phyloP scores from a whole-genome alignment of 2,329 filamentous ascomycete genomes.

The Orbilia ellipsospora region DNA sequence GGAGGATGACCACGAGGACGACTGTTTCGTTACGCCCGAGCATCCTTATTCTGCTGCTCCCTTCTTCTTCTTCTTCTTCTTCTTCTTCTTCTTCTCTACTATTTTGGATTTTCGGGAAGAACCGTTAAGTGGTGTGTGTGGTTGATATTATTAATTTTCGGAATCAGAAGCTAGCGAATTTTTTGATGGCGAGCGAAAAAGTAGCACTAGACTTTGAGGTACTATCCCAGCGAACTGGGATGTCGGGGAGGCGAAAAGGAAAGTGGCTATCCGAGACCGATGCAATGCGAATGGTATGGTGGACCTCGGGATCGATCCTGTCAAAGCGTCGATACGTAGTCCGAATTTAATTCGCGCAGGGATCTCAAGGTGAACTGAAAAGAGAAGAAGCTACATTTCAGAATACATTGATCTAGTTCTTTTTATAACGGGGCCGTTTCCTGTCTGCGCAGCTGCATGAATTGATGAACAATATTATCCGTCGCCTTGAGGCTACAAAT shows the following conservation, averaged over 20 bases:
- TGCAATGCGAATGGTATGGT: too few species aligned
- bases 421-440: too few species aligned
- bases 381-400: too few species aligned
- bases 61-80: too few species aligned
- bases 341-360: too few species aligned
- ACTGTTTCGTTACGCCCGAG: slow-evolving; percentile 48
- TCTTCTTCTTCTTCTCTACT: too few species aligned
- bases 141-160: slow-evolving; percentile 13
- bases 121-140: slow-evolving; percentile 6
- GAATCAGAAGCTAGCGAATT: slow-evolving; percentile 37
- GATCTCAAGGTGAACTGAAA: too few species aligned
- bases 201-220: too few species aligned
- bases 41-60: slow-evolving; percentile 13
- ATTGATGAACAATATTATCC: neutral
- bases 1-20: slow-evolving; percentile 50
- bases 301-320: neutral
- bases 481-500: slow-evolving; percentile 13
- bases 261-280: neutral
- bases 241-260: slow-evolving; percentile 12
- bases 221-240: too few species aligned
- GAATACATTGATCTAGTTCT: neutral
- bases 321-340: too few species aligned
- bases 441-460: neutral
- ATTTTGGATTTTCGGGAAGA: slow-evolving; percentile 5
- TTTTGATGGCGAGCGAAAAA: slow-evolving; percentile 5